Conservation (phyloP, 148 eudicot genomes). For the Cornus kousa region DNA sequence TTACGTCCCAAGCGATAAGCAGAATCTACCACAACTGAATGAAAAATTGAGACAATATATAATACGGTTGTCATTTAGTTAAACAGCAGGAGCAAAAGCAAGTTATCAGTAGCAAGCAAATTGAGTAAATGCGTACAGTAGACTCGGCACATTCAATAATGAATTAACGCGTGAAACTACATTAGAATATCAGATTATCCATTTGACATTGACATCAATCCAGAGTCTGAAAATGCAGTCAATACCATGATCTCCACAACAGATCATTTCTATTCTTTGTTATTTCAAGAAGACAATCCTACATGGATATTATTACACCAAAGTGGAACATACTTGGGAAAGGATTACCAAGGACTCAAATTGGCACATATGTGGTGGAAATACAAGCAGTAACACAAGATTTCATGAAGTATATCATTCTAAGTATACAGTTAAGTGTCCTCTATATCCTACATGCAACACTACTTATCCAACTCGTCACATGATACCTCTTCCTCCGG, state of each 20-base stretch:
- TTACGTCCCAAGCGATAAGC: neutral
- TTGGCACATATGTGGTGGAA: neutral
- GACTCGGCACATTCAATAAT: neutral
- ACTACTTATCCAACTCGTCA: constrained; percentile 26
- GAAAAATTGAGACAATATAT: neutral
- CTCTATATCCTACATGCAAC: neutral
- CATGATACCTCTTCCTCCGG: constrained; percentile 43
- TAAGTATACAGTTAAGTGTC: neutral
- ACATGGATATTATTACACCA: neutral
- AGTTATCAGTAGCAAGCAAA: neutral
- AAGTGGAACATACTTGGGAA: neutral
- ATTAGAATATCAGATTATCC: neutral
- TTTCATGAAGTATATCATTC: too few relatives aligned
- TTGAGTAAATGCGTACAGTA: neutral
- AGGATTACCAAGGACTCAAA: neutral
- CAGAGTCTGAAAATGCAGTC: neutral
- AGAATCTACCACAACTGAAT: neutral
- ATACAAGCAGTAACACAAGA: too few relatives aligned
- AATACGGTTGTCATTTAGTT: too few relatives aligned
- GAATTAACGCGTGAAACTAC: neutral
- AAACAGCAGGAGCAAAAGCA: neutral
- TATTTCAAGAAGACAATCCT: too few relatives aligned
- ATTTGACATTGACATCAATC: neutral
- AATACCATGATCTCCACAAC: neutral
- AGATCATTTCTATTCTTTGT: neutral